Evolutionary conservation across 2,329 filamentous ascomycete species (phyloP), one percentile per base, ranked within the genome.

Genomic region (Penicillium expansum): DNA sequence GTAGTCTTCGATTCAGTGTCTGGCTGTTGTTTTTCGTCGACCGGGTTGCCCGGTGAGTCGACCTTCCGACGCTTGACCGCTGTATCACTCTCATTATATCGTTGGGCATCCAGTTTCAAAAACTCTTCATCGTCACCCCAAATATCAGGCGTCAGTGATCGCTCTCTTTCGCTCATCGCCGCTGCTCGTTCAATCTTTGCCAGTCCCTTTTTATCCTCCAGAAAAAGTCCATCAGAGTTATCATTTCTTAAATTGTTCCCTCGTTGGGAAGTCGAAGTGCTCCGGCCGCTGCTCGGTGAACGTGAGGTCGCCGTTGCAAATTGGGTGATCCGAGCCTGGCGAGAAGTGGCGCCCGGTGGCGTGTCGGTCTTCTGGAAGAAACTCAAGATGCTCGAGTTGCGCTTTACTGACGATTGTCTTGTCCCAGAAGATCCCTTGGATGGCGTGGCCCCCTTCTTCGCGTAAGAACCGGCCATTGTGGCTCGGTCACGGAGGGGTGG

Each of bases 321-420:
- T 24, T 77, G 73, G 3, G 79, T 72, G 55, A 90, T 88, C 10
- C 89, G 79, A 20, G 79, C 77, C 55, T 86, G 74, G 24, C 63
- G 70, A 29, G 67, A 70, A 7, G 62, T 70, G 77, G 60, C 87
- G 80, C 55, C 82, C 76, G 51, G 73, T 0, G 74, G 74, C 13
- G 83, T 82, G 38, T 84, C 82, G 0, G 83, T 79, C 68, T 90
- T 91, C 67, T 89, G 86, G 69, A 92, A 92, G 71, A 91, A 92
- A 61, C 75, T 90, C 14, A 91, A 74, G 32, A 91, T 91, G 61
- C 86, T 91, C 7, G 80, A 79, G 65, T 90, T 90, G 37, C 62
- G 61, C 55, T 71, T 74, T 3, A 47, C 57, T 0, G 68, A 64
- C 1, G 66, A 57, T 14, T 59, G 39, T 42, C 63, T 68, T 14